Conservation (phyloP, 1,139 yeast genomes). For the Zygotorulaspora mrakii region DNA sequence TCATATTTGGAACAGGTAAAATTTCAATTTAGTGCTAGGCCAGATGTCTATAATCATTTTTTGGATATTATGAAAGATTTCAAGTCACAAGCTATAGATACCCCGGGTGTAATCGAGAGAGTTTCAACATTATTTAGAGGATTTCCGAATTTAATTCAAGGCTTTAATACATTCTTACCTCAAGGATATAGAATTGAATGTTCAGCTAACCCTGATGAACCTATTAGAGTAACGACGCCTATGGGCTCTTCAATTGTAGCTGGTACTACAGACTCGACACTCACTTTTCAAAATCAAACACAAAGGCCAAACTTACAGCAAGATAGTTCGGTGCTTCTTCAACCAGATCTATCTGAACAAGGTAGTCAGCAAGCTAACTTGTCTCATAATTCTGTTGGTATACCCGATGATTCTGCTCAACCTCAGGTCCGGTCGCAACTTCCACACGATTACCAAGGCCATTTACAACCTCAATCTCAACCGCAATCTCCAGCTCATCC, state of each 20-base stretch:
- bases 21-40: conserved; percentile 84
- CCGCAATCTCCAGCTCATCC: not conserved
- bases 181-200: conserved; percentile 96
- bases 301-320: conserved; percentile 5
- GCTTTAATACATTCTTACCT: conserved; percentile 94
- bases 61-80: conserved; percentile 98
- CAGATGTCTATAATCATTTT: conserved; percentile 93
- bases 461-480: not conserved
- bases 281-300: conserved; percentile 10
- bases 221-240: conserved; percentile 93
- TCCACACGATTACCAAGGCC: not conserved
- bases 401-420: not conserved
- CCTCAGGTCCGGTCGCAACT: conserved; percentile 1
- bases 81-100: conserved; percentile 91
- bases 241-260: conserved; percentile 63
- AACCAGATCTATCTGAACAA: conserved; percentile 1
- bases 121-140: conserved; percentile 89
- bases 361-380: not conserved
- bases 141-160: conserved; percentile 89
- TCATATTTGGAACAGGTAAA: conserved; percentile 95
- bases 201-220: conserved; percentile 83
- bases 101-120: conserved; percentile 96
- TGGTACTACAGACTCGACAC: conserved; percentile 15
- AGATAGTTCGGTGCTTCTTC: conserved; percentile 6
- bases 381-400: not conserved